Base-by-base conservation (phyloP, 179 eudicot species). In the Nepenthes alata region DNA sequence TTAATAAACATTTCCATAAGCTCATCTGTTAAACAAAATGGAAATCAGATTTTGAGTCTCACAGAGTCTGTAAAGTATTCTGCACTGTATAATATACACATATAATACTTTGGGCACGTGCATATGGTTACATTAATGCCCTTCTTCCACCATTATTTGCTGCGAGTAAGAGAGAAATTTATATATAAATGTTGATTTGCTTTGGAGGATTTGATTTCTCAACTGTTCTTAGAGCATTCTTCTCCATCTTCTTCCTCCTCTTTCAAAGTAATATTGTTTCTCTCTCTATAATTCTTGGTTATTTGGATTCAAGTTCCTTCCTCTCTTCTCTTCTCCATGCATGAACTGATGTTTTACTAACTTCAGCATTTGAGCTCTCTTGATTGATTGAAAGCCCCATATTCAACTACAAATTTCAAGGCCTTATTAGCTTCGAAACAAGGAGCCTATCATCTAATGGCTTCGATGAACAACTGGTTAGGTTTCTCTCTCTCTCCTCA, bases 401-500 rank as follows among this genome's bases (percentile, higher is more conserved):
- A 41, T 41, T 41, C 45, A 41, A 41, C 45, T 41, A 7, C 45
- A 41, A 41, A 41, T 41, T 41, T 41, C 45, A 41, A 41, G 45
- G 45, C 6, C 45, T 41, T 41, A 0, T 41, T 7, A 41, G 8
- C 45, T 7, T 7, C 45, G 8, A 41, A 7, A 41, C 5, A 41
- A 7, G 45, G 36, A 35, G 13, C 8, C 45, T 59, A 61, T 66
- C 68, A 49, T 62, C 70, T 68, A 57, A 81, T 88, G 89, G 76
- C 71, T 53, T 71, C 84, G 49, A 77, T 77, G 76, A 78, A 83
- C 72, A 78, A 83, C 72, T 83, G 88, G 82, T 69, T 83, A 14
- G 88, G 85, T 2, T 83, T 83, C 67, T 81, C 88, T 37, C 85
- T 83, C 44, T 81, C 88, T 7, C 76, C 81, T 9, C 84, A 82